Evolutionary conservation across 805 yeast genomes (phyloP).

Genomic region (Saccharomycopsis sp.): DNA sequence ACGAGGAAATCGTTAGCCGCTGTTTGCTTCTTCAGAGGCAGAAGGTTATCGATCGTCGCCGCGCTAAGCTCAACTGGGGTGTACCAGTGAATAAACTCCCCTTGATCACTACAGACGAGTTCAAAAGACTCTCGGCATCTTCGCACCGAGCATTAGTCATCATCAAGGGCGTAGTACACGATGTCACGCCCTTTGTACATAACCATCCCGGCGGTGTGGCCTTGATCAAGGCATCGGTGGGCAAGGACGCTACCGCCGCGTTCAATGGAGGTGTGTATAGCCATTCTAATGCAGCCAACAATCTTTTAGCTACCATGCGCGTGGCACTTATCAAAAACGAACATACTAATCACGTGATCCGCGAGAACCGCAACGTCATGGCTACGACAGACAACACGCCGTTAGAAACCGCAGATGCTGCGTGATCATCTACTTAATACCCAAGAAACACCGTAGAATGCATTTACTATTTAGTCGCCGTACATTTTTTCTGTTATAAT

Average conservation of each 20-base stretch:
- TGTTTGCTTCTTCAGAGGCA: constrained; percentile 79
- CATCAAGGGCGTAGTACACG: constrained; percentile 88
- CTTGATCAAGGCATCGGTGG: constrained; percentile 71
- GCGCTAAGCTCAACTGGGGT: constrained; percentile 86
- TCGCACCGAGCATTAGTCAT: constrained; percentile 61
- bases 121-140: constrained; percentile 32
- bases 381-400: constrained; percentile 56
- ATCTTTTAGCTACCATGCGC: constrained; percentile 87
- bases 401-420: constrained; percentile 55
- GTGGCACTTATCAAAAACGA: constrained; percentile 71
- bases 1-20: constrained; percentile 50
- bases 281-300: constrained; percentile 91
- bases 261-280: constrained; percentile 92
- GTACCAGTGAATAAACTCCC: constrained; percentile 87
- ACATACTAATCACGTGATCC: constrained; percentile 73
- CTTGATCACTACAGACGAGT: constrained; percentile 45
- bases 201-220: constrained; percentile 94
- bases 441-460: no score
- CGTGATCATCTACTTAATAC: no score
- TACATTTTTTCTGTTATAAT: no score
- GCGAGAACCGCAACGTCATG: constrained; percentile 63
- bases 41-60: constrained; percentile 65
- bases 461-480: no score
- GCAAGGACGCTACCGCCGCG: constrained; percentile 90
- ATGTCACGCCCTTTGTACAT: constrained; percentile 81